Evolutionary conservation across 148 eudicot genomes (phyloP).

Genomic region (Chenopodium quinoa): DNA sequence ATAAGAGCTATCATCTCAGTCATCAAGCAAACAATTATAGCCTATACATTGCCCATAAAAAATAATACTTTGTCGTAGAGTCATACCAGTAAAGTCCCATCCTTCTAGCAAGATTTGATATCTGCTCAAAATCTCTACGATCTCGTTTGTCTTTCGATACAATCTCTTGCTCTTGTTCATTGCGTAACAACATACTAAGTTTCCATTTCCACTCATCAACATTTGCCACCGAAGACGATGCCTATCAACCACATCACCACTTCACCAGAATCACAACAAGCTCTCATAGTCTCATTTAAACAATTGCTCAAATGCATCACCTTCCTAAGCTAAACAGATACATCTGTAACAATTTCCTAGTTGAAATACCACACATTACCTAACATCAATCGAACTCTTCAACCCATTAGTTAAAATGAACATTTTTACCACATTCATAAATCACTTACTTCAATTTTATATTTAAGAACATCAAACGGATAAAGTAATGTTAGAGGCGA

Average conservation of each 20-base stretch:
- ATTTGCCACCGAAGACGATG: constrained; percentile 92
- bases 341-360: background rate
- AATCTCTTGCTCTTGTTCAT: constrained; percentile 81
- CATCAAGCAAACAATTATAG: background rate
- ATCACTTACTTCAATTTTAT: no score
- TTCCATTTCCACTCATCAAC: constrained; percentile 99
- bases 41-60: background rate
- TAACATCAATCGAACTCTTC: background rate
- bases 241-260: constrained; percentile 42
- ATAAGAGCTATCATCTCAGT: background rate
- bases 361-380: background rate
- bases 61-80: constrained; percentile 2
- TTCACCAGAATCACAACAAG: background rate
- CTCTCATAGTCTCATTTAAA: background rate
- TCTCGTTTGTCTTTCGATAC: constrained; percentile 89
- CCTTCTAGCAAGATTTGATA: constrained; percentile 83
- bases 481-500: no score
- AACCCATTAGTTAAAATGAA: background rate
- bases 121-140: constrained; percentile 87
- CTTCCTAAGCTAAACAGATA: background rate
- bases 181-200: constrained; percentile 76
- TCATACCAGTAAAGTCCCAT: constrained; percentile 92
- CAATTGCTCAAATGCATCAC: background rate
- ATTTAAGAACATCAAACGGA: no score
- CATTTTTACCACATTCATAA: background rate